A percentile compares a stretch with the other conserved stretches of the same genome.
phyloP scores from a whole-genome alignment of 192 early-diverging fungal species.

The Coemansia sp. region DNA sequence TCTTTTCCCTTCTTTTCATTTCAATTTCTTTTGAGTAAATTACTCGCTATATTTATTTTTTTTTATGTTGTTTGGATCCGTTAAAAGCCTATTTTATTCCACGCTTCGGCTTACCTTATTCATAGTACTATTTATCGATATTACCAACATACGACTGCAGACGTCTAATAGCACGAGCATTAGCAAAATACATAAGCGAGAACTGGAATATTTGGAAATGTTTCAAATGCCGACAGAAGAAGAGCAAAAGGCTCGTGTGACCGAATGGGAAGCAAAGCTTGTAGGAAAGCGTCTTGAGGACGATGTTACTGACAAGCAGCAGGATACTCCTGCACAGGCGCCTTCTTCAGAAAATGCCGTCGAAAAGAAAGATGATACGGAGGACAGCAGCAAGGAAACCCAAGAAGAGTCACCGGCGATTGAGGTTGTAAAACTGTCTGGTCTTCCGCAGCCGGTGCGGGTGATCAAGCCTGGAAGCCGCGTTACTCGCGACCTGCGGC shows the following conservation, averaged over 20 bases:
- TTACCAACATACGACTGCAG: constrained; percentile 3
- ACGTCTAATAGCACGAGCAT: background rate
- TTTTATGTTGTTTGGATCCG: constrained; percentile 17
- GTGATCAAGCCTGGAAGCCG: constrained; percentile 26
- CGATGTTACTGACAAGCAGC: background rate
- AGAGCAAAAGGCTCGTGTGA: constrained; percentile 20
- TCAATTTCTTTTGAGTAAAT: no score
- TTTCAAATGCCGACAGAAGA: constrained; percentile 24
- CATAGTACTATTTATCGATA: constrained; percentile 28
- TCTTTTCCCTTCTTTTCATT: background rate
- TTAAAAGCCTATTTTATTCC: background rate
- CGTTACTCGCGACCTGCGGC: constrained; percentile 39
- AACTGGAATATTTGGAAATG: background rate
- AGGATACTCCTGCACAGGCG: background rate
- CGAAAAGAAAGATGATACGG: background rate
- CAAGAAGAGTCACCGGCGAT: background rate
- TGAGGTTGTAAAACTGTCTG: constrained; percentile 20
- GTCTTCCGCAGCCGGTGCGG: constrained; percentile 32
- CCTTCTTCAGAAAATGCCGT: background rate
- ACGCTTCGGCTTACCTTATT: constrained; percentile 18
- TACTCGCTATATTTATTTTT: no score
- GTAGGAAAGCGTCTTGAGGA: constrained; percentile 19
- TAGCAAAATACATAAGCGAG: background rate
- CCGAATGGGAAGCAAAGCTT: constrained; percentile 17
- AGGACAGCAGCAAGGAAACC: background rate